Percentiles rank a stretch among this genome's conserved stretches.
phyloP scores from a whole-genome alignment of 805 yeast species.

The Peterozyma xylosa region DNA sequence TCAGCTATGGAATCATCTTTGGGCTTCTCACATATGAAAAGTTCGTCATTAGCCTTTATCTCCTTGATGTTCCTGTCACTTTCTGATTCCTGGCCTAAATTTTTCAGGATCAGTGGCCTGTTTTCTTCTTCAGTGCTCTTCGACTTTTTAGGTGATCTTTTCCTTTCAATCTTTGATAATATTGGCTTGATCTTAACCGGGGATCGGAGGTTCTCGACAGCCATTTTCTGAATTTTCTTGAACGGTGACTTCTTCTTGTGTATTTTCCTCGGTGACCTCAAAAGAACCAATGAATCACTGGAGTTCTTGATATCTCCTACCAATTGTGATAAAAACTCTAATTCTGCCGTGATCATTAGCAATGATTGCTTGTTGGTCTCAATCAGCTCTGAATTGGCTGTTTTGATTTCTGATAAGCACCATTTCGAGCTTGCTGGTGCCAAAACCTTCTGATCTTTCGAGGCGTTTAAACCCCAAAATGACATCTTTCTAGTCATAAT shows the following conservation, averaged over 20 bases:
- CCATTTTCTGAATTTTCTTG: constrained; percentile 14
- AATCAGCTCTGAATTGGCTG: constrained; percentile 28
- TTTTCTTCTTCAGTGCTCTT: constrained; percentile 10
- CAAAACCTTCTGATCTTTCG: constrained; percentile 13
- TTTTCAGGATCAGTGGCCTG: constrained; percentile 14
- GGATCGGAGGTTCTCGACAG: constrained; percentile 5
- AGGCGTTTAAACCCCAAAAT: constrained; percentile 9
- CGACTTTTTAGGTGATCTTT: constrained; percentile 14
- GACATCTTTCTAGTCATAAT: no score
- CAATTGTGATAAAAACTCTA: constrained; percentile 33
- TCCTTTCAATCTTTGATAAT: not conserved
- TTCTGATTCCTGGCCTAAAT: not conserved
- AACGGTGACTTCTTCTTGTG: constrained; percentile 19
- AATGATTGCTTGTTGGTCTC: constrained; percentile 31
- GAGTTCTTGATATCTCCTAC: constrained; percentile 25
- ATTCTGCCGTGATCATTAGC: constrained; percentile 27
- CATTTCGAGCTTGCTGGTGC: constrained; percentile 48
- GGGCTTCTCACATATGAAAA: not conserved
- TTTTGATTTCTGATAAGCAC: constrained; percentile 36
- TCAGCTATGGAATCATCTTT: no score
- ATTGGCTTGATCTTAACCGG: not conserved
- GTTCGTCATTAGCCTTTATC: not conserved
- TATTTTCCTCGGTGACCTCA: constrained; percentile 13
- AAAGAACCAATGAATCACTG: constrained; percentile 8
- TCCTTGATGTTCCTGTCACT: not conserved